Base-by-base conservation (phyloP, 345 rosid genomes). In the Ceriops decandra region DNA sequence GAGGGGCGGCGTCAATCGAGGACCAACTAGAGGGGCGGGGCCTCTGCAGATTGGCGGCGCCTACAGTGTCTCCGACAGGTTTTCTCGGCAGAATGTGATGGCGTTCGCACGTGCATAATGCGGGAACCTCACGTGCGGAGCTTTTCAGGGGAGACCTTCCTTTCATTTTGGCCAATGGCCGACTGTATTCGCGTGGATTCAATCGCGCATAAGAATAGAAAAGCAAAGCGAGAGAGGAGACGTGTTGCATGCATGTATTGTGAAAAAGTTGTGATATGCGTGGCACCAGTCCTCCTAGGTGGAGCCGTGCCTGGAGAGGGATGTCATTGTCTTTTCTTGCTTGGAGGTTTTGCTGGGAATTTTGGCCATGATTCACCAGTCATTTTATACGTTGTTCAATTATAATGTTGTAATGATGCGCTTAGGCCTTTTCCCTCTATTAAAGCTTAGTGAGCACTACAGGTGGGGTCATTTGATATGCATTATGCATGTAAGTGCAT, bases 31-130 rank as follows among this genome's bases (percentile, higher is more conserved):
- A 62, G 69, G 42, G 47, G 2, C 56, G 66, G 71, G 68, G 36
- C 63, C 71, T 57, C 20, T 0, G 10, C 1, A 52, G 69, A 70
- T 80, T 52, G 63, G 65, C 60, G 73, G 78, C 72, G 64, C 57
- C 73, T 5, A 1, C 71, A 20, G 56, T 47, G n/a, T 68, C 47
- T 35, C 47, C 4, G 73, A 63, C 71, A 68, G 0, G 19, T 36
- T 71, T 63, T 54, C 6, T 51, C 2, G 1, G 20, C 5, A 2
- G 52, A 62, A 28, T 15, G 38, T 10, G 74, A 63, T 22, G 15
- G 60, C 38, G 19, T 54, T 26, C 4, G 36, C 69, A 65, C 53
- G 38, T 20, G 57, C 0, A 36, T 27, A 4, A 53, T 30, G 0
- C 17, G 2, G 15, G 15, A 31, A 42, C 47, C 74, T 27, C 74